Percentiles rank a stretch among this genome's conserved stretches.
Evolutionary conservation across 208 protist species (phyloP).

Genomic region (Leishmania braziliensis): DNA sequence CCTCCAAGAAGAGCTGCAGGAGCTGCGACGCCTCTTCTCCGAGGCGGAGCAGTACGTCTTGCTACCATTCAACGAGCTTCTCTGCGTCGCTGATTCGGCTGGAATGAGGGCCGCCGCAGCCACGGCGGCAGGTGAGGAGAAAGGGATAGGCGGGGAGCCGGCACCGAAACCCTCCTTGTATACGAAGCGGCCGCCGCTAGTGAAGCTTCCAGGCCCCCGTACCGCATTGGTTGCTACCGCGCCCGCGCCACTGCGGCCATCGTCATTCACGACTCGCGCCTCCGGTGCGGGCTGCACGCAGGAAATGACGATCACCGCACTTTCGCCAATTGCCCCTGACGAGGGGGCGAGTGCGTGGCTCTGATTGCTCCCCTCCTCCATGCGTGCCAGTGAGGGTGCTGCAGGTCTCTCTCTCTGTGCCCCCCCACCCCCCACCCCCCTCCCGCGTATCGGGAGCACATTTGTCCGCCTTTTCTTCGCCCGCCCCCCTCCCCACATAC

Average conservation of each 20-base stretch:
- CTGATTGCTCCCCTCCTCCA: background rate
- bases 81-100: constrained; percentile 10
- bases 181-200: background rate
- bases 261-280: background rate
- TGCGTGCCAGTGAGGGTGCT: background rate
- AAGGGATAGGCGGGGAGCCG: background rate
- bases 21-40: constrained; percentile 39
- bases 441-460: too few species aligned
- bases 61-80: constrained; percentile 64
- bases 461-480: too few species aligned
- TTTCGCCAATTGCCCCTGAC: background rate
- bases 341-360: background rate
- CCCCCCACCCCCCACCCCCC: background rate
- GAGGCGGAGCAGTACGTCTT: constrained; percentile 55
- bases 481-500: too few species aligned
- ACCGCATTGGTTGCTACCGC: background rate
- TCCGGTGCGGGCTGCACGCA: background rate
- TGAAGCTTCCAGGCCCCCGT: background rate
- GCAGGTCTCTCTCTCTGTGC: background rate
- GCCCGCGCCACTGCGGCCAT: background rate
- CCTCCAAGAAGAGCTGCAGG: constrained; percentile 45
- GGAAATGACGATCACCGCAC: too few species aligned
- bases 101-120: background rate
- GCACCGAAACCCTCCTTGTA: background rate
- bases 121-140: background rate